Percentiles rank a stretch among this genome's conserved stretches.
Conservation (phyloP, 495 filamentous ascomycete species). For the Penicillium tannophilum region DNA sequence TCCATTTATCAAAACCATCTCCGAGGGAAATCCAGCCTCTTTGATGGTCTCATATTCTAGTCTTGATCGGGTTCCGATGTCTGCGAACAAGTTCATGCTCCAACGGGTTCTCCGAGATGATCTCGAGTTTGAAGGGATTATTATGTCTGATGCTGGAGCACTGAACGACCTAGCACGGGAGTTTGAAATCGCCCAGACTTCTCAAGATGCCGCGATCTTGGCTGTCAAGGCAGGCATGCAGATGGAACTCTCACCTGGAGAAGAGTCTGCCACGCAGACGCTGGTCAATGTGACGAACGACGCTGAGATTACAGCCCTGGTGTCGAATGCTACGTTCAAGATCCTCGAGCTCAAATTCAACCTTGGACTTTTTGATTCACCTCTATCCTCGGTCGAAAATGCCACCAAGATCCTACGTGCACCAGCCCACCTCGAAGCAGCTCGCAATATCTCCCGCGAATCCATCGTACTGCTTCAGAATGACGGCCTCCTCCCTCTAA, state of each 20-base stretch:
- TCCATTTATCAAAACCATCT: neutral
- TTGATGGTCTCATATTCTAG: slow-evolving; percentile 3
- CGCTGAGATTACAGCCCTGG: slow-evolving; percentile 1
- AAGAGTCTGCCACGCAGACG: slow-evolving; percentile 5
- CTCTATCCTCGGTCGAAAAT: neutral
- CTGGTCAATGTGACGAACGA: slow-evolving; percentile 5
- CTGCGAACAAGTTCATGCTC: slow-evolving; percentile 7
- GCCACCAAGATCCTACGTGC: neutral
- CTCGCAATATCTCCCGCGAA: slow-evolving; percentile 6
- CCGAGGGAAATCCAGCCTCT: neutral
- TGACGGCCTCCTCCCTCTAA: neutral
- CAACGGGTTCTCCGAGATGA: slow-evolving; percentile 3
- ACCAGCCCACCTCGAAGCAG: slow-evolving; percentile 4
- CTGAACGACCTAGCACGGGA: neutral
- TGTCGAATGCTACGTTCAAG: neutral
- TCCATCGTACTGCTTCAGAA: slow-evolving; percentile 7
- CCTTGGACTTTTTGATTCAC: slow-evolving; percentile 5
- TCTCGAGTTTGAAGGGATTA: slow-evolving; percentile 1
- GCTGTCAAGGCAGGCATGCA: slow-evolving; percentile 5
- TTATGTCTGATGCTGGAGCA: slow-evolving; percentile 7
- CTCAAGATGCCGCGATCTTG: slow-evolving; percentile 6
- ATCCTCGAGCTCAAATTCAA: slow-evolving; percentile 6
- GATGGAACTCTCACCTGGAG: slow-evolving; percentile 4
- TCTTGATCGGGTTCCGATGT: slow-evolving; percentile 7
- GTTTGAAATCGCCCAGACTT: neutral